These are phyloP conservation scores for Xerocomus brunneocitrinus DNA, from an alignment of 768 basidiomycete genomes.

Conservation along the genomic window DNA sequence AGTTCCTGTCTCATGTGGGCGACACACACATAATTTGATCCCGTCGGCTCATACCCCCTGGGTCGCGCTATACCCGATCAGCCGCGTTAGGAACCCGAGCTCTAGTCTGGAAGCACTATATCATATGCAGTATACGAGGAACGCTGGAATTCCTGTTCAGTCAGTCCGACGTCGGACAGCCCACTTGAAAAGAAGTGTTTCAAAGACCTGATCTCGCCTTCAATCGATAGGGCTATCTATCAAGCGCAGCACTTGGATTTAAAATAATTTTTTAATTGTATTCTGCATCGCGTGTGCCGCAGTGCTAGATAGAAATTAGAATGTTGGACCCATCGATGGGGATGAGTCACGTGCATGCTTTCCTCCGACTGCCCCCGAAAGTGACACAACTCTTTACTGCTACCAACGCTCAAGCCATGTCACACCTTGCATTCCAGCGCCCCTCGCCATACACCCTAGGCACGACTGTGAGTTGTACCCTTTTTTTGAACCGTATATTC, in stretches of 20 bases:
- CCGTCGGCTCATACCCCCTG: background rate
- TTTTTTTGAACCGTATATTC: background rate
- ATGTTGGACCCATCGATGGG: too few relatives aligned
- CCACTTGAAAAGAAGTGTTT: background rate
- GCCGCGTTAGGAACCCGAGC: background rate
- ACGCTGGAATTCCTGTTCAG: background rate
- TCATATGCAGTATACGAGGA: background rate
- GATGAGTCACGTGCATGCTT: constrained; percentile 10
- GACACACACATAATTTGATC: constrained; percentile 1
- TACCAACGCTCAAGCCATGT: constrained; percentile 31
- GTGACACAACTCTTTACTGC: background rate
- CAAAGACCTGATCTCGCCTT: background rate
- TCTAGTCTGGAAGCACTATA: background rate
- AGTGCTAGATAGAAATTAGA: too few relatives aligned
- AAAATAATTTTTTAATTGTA: background rate
- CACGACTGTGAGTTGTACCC: constrained; percentile 34
- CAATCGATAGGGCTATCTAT: too few relatives aligned
- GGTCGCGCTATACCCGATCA: constrained; percentile 3
- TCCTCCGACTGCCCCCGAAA: constrained; percentile 4
- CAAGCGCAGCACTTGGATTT: too few relatives aligned
- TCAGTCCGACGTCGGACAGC: background rate
- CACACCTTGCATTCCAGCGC: constrained; percentile 38
- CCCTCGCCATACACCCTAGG: constrained; percentile 36
- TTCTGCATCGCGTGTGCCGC: too few relatives aligned
- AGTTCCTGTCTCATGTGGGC: constrained; percentile 1